phyloP scores from a whole-genome alignment of 2,329 filamentous ascomycete genomes.

The Trichoderma gracile region DNA sequence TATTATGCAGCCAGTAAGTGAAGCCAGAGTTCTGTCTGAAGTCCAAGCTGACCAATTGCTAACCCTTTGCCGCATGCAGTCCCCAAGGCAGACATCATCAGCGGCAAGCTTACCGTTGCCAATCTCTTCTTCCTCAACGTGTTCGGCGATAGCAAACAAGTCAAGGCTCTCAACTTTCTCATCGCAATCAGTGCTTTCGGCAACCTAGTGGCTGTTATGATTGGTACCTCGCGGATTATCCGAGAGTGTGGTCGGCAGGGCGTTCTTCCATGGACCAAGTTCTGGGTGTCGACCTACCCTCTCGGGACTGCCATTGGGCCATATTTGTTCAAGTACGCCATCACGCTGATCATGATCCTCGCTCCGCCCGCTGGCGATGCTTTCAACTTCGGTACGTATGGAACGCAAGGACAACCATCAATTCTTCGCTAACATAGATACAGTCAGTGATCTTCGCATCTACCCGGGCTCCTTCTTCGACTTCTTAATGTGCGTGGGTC shows the following conservation, averaged over 20 bases:
- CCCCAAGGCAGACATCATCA: constrained; percentile 53
- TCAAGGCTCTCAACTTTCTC: constrained; percentile 57
- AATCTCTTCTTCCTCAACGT: constrained; percentile 60
- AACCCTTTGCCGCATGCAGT: constrained; percentile 37
- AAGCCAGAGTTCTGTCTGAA: background rate
- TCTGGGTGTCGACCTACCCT: constrained; percentile 64
- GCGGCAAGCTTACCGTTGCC: constrained; percentile 56
- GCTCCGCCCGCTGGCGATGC: constrained; percentile 64
- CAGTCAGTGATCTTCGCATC: constrained; percentile 58
- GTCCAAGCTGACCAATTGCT: background rate
- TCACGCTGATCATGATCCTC: constrained; percentile 61
- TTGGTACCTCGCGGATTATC: constrained; percentile 57
- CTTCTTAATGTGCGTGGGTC: constrained; percentile 56
- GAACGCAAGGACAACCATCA: background rate
- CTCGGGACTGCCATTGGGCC: constrained; percentile 65
- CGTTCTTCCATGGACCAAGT: constrained; percentile 58
- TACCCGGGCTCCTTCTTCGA: constrained; percentile 63
- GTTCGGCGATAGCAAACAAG: constrained; percentile 52
- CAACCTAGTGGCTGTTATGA: constrained; percentile 57
- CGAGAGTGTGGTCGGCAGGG: constrained; percentile 64
- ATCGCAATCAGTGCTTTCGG: constrained; percentile 60
- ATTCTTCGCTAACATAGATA: constrained; percentile 29
- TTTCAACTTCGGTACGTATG: constrained; percentile 57
- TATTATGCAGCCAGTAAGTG: constrained; percentile 55
- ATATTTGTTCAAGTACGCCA: constrained; percentile 57